Conservation (phyloP, 2,329 filamentous ascomycete species). For the Fusarium longipes region DNA sequence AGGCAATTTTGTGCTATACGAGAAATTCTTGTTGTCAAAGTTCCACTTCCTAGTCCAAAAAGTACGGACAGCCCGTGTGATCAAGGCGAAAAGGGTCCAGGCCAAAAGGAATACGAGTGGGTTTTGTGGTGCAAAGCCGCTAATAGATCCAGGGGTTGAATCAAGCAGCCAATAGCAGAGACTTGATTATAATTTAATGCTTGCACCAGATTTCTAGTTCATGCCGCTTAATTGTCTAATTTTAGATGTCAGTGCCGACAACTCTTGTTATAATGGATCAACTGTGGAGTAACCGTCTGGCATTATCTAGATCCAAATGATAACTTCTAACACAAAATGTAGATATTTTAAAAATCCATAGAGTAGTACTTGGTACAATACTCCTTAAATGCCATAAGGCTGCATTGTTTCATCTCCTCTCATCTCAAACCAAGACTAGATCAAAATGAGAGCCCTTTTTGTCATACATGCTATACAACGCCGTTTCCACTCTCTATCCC, state of each 20-base stretch:
- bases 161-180: background rate
- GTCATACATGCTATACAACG: background rate
- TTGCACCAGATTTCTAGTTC: background rate
- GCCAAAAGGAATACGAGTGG: background rate
- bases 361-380: too few relatives aligned
- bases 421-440: background rate
- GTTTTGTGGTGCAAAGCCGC: background rate
- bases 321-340: too few relatives aligned
- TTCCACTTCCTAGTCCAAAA: background rate
- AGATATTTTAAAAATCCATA: too few relatives aligned
- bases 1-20: conserved; percentile 12
- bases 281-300: too few relatives aligned
- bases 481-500: background rate
- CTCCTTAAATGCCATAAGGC: too few relatives aligned
- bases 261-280: background rate
- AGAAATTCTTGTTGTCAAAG: background rate
- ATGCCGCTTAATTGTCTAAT: conserved; percentile 2
- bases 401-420: background rate
- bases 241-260: conserved; percentile 19
- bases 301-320: too few relatives aligned
- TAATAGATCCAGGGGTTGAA: background rate
- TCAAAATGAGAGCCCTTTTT: background rate
- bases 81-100: background rate
- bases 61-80: background rate
- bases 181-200: background rate